These are phyloP conservation scores for Cyclanthera cordifolia DNA, from an alignment of 306 rosid genomes.

Conservation along the genomic window DNA sequence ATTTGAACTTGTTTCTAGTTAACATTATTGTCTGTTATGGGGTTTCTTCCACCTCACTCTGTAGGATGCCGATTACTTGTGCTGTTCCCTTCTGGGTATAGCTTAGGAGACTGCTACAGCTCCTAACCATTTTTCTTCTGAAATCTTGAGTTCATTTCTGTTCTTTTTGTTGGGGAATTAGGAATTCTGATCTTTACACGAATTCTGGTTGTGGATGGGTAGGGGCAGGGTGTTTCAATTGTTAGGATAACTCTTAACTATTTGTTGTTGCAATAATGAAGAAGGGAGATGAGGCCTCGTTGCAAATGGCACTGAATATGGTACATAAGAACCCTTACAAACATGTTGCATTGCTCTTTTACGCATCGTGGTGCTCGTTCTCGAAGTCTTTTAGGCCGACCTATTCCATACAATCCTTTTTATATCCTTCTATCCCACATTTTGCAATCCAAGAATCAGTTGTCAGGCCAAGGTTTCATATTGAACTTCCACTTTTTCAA, in stretches of 20 bases:
- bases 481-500: neutral
- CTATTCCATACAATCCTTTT: conserved; percentile 57
- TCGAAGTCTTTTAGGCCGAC: conserved; percentile 66
- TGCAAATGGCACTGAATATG: conserved; percentile 74
- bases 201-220: too few relatives aligned
- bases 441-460: conserved; percentile 83
- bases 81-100: neutral
- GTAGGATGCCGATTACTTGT: too few relatives aligned
- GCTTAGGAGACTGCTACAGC: neutral
- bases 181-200: conserved; percentile 5
- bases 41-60: neutral
- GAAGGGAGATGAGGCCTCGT: conserved; percentile 78
- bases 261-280: conserved; percentile 16
- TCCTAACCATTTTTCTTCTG: neutral
- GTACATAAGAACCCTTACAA: conserved; percentile 61
- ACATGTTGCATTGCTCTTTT: conserved; percentile 78
- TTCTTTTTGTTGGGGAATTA: neutral
- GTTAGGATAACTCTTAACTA: conserved; percentile 17
- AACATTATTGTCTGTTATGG: neutral
- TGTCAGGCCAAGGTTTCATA: conserved; percentile 81
- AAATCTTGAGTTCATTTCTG: neutral
- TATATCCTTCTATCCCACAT: conserved; percentile 75
- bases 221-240: neutral
- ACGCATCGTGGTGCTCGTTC: conserved; percentile 96
- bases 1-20: neutral